Conservation (phyloP, 176 grass and related monocot genomes). For the Areca catechu region DNA sequence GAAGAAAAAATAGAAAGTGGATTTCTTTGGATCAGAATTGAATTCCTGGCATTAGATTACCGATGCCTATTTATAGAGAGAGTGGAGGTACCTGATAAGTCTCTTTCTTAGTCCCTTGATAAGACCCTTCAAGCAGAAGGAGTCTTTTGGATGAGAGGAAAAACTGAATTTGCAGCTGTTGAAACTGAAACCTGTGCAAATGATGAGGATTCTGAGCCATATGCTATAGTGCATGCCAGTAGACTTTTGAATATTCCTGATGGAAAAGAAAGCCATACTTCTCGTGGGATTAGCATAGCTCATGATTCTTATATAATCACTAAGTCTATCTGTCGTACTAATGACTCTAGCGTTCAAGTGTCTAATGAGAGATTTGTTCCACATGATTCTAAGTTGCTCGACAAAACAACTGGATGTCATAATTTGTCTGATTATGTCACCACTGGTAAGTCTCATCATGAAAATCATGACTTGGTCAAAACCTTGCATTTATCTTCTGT, state of each 20-base stretch:
- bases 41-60: too few relatives aligned
- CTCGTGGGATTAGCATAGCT: neutral
- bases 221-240: conserved; percentile 5
- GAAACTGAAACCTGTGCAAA: conserved; percentile 20
- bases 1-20: too few relatives aligned
- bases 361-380: conserved; percentile 12
- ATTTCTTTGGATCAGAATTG: too few relatives aligned
- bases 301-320: neutral
- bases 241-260: neutral
- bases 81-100: too few relatives aligned
- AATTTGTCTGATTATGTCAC: too few relatives aligned
- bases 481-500: too few relatives aligned
- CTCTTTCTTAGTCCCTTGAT: too few relatives aligned
- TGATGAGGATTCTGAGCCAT: conserved; percentile 15
- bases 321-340: neutral
- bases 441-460: too few relatives aligned
- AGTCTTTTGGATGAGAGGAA: too few relatives aligned
- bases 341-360: conserved; percentile 10
- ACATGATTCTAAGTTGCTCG: neutral
- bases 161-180: conserved; percentile 14
- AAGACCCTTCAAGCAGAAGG: too few relatives aligned
- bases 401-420: neutral
- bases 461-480: too few relatives aligned
- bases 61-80: too few relatives aligned
- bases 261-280: conserved; percentile 12